Evolutionary conservation across 1,284 basidiomycete species (phyloP), one percentile per base, ranked within the genome.

Genomic region (Cryptococcus floricola): DNA sequence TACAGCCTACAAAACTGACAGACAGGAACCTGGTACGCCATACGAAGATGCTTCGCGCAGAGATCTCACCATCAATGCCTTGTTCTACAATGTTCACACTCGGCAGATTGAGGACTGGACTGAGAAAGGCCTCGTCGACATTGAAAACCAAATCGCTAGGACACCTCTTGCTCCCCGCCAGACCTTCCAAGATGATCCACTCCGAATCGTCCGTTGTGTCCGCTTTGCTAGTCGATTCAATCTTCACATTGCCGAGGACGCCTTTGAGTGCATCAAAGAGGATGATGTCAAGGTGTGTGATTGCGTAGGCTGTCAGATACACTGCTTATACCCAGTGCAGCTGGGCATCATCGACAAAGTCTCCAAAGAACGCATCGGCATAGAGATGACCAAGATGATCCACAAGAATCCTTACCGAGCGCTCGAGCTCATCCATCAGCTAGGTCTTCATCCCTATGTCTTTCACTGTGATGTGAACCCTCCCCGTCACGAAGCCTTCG

Each of bases 71-170:
- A 95, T 98, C 75, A 99, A 99, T 70, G 82, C 96, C 0, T 78
- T 99, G 13, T 98, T 98, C 77, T 98, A 94, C 79, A 98, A 99
- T 63, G 84, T 98, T 0, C 93, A 98, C 68, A 86, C 88, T 1
- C 81, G 86, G n/a, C 66, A 79, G 10, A 86, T 99, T 1, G 96
- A 99, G 73, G 96, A 99, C 75, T 84, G 84, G 67, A 97, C 93
- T 1, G 84, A 82, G 31, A 70, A 91, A 86, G 96, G 96, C 9
- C 77, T 98, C 31, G 76, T 83, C 13, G 96, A 99, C 76, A 79
- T 99, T 2, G 80, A 81, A n/a, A 77, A 81, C 28, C 88, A 89
- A 1, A 80, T 91, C 39, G 87, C 98, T 45, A 83, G 96, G 14
- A 98, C 96, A 1, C 96, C 96, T 0, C 77, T 98, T 16, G 81